Conservation (phyloP, 495 filamentous ascomycete genomes). For the Tuber melanosporum region DNA sequence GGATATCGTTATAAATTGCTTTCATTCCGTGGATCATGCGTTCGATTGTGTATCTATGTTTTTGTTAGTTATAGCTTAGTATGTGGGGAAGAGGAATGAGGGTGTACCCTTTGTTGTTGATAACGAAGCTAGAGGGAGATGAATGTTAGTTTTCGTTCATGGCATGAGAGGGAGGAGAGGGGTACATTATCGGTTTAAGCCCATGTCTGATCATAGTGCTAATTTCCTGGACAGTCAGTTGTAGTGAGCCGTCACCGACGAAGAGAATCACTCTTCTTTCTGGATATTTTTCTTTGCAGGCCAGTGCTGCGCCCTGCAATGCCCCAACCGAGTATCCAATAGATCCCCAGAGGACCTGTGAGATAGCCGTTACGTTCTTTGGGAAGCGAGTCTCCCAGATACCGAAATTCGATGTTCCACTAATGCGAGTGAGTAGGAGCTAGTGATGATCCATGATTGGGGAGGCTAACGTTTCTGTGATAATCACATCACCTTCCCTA, state of each 20-base stretch:
- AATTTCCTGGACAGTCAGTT: slow-evolving; percentile 78
- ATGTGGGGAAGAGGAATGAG: neutral
- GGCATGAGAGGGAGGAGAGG: slow-evolving; percentile 1
- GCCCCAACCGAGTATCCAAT: slow-evolving; percentile 79
- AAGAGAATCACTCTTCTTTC: slow-evolving; percentile 67
- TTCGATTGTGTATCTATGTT: slow-evolving; percentile 55
- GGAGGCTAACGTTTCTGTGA: slow-evolving; percentile 63
- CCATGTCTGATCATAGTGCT: slow-evolving; percentile 76
- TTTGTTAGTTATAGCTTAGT: slow-evolving; percentile 8
- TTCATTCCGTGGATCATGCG: slow-evolving; percentile 71
- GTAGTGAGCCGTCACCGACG: slow-evolving; percentile 80
- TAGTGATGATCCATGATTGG: neutral
- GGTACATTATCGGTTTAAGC: slow-evolving; percentile 72
- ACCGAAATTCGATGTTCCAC: slow-evolving; percentile 79
- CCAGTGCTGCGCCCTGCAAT: slow-evolving; percentile 68
- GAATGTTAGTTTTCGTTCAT: slow-evolving; percentile 8
- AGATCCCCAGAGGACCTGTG: slow-evolving; percentile 81
- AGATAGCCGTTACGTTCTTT: slow-evolving; percentile 63
- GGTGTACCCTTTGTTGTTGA: slow-evolving; percentile 64
- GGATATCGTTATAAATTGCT: slow-evolving; percentile 72
- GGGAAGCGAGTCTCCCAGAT: slow-evolving; percentile 85
- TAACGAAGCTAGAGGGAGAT: slow-evolving; percentile 54
- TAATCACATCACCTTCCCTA: slow-evolving; percentile 65
- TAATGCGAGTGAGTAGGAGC: slow-evolving; percentile 13
- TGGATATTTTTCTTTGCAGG: slow-evolving; percentile 52